Base-by-base conservation (phyloP, 164 flowering plant genomes). In the Santalum album region DNA sequence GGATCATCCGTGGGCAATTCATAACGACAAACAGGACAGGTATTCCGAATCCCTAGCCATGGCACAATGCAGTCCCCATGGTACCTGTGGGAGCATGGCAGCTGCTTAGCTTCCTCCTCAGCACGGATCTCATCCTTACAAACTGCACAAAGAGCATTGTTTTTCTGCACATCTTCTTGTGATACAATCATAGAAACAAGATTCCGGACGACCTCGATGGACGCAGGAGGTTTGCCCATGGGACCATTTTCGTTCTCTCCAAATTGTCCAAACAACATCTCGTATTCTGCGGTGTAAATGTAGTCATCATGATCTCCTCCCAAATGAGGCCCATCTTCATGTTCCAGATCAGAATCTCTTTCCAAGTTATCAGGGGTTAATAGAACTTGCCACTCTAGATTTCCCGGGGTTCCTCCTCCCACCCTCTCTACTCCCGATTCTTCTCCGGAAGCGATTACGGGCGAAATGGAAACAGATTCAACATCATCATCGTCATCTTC, bases 1-100 rank as follows among this genome's bases (percentile, higher is more conserved):
- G 78, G 61, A 69, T 81, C 80, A 53, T 81, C 87, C 0, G 87
- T 81, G 0, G 79, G 81, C 64, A 81, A 66, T 38, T 81, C 83
- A 56, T 72, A 63, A 1, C 84, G 73, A 60, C 87, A 81, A 26
- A 81, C 81, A 52, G 87, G 87, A 43, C 87, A 81, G 1, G 87
- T 74, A 50, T 77, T 81, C 57, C 87, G 51, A 34, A 75, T 75
- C 0, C 75, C 63, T 26, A 81, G 58, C 87, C 87, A 81, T 1
- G 82, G 78, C 22, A 73, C 21, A 60, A 81, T 78, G 59, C 87
- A 81, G 19, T 79, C 84, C 12, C 74, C 73, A 60, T 81, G 87
- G 53, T 77, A 81, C 12, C 64, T 29, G 38, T 81, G 87, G 1
- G 57, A 24, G 51, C 87, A 81, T 12, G 87, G 87, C 53, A 81